Base-by-base conservation (phyloP, 2,329 filamentous ascomycete species). In the Alternaria metachromatica region DNA sequence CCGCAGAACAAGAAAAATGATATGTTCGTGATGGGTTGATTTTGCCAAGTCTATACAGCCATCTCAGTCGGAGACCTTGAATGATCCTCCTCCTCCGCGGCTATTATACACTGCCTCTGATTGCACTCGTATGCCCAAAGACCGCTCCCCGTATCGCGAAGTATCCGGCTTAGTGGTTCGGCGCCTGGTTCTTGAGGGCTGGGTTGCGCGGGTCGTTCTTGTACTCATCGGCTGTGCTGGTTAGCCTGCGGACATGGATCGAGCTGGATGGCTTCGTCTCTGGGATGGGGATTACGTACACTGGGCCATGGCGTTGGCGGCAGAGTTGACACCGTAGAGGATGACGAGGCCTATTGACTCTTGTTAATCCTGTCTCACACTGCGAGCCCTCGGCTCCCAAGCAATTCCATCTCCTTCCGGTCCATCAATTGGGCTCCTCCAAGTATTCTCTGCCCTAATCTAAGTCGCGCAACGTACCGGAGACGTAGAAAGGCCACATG, bases 191-290 rank as follows among this genome's bases (percentile, higher is more conserved):
- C 76, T 80, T 80, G 60, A 74, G 60, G 54, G 73, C 72, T 72
- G 89, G 90, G 88, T 97, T 97, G 83, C 94, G 90, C 72, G 94
- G 93, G 84, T 98, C 95, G 87, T 97, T 96, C 90, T 94, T 96
- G 89, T 88, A 97, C 86, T 98, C 93, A 76, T 92, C 92, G 86
- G 89, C 95, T 98, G 58, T 45, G 43, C 41, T 43, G 3, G 68
- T 79, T 55, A 80, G 74, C 44, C 55, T 55, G 23, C 48, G 43
- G 58, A 58, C 43, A 60, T 55, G 26, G 18, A 53, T 12, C 30
- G 25, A 55, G 45, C 21, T n/a, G 21, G 30, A 26, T 12, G 28
- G 15, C 37, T 51, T 23, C 7, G 15, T 12, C 30, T 41, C 13
- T 12, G 15, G 11, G 11, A 44, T 20, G 23, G 33, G 33, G 53